Evolutionary conservation across 768 basidiomycete genomes (phyloP), one percentile per base, ranked within the genome.

Genomic region (Suillus placidus): DNA sequence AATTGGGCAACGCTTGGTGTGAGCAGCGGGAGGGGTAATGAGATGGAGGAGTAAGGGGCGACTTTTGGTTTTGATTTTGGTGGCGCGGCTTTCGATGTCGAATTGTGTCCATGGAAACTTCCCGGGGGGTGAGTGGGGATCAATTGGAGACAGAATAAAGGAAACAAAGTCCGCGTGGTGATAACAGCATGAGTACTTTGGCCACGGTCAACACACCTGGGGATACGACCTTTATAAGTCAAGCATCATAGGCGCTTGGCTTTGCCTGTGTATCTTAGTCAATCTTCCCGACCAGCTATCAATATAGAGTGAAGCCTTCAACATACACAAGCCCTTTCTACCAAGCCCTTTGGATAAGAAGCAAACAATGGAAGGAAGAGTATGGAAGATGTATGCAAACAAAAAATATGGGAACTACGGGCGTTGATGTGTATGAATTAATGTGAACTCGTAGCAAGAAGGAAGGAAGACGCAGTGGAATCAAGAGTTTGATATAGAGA

Each of bases 1-100:
- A 66, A 84, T 58, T 92, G 85, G 86, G 80, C 64, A 62, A 52
- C 18, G 18, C 30, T 18, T 42, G 47, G 55, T 13, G 56, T n/a
- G n/a, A 37, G 49, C 30, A 43, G 54, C 30, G 57, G 60, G 37
- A 71, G 14, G 35, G 76, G 77, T 20, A 72, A 71, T 45, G 42
- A 69, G 58, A 79, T 78, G 78, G 52, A 54, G 30, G 52, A 68
- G 16, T 74, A 66, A 35, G 3, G 13, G 23, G 13, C 5, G 10
- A 32, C 23, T 54, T 30, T 2, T 52, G 49, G 23, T 13, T 9
- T 32, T 54, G 30, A 34, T 55, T 20, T 20, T 55, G 32, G 54
- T 20, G n/a, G 32, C 10, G 20, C 20, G 20, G 20, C 20, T 34
- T 20, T 34, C 4, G 54, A 55, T 20, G 32, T 55, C 18, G 20